Conservation (phyloP, 345 rosid genomes). For the Eutrema japonicum region DNA sequence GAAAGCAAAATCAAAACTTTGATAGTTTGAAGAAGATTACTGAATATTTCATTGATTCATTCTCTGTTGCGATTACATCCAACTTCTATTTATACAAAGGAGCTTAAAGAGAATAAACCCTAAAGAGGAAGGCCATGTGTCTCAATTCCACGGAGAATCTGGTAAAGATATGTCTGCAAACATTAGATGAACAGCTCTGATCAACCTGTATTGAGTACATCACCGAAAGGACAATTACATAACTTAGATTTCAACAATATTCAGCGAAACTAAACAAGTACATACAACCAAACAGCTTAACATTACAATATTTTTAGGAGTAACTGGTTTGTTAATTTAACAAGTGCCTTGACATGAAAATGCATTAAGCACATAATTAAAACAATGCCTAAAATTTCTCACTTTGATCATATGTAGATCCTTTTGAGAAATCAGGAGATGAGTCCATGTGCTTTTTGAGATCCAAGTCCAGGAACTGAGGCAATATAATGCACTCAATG, state of each 20-base stretch:
- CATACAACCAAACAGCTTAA: constrained; percentile 1
- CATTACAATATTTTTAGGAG: not conserved
- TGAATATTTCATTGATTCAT: too few relatives aligned
- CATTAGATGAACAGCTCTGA: constrained; percentile 30
- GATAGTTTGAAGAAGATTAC: too few relatives aligned
- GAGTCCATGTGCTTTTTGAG: constrained; percentile 99
- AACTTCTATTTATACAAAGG: too few relatives aligned
- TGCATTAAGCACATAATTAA: constrained; percentile 2
- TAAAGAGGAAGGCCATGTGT: too few relatives aligned
- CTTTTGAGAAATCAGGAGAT: constrained; percentile 79
- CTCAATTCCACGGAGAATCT: constrained; percentile 81
- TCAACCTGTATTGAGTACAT: constrained; percentile 29
- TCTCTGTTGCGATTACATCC: too few relatives aligned
- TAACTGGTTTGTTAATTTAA: constrained; percentile 2
- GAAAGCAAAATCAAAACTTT: too few relatives aligned
- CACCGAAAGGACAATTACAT: not conserved
- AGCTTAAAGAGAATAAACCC: too few relatives aligned
- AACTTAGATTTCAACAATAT: constrained; percentile 8
- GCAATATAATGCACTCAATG: not conserved
- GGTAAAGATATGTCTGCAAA: constrained; percentile 84
- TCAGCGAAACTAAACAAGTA: constrained; percentile 9
- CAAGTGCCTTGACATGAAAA: constrained; percentile 11
- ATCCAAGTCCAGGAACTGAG: constrained; percentile 94
- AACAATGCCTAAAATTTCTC: constrained; percentile 31
- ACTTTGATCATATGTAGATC: constrained; percentile 84